These are phyloP conservation scores for Penicillium parvum DNA, from an alignment of 495 filamentous ascomycete species.

Conservation along the genomic window DNA sequence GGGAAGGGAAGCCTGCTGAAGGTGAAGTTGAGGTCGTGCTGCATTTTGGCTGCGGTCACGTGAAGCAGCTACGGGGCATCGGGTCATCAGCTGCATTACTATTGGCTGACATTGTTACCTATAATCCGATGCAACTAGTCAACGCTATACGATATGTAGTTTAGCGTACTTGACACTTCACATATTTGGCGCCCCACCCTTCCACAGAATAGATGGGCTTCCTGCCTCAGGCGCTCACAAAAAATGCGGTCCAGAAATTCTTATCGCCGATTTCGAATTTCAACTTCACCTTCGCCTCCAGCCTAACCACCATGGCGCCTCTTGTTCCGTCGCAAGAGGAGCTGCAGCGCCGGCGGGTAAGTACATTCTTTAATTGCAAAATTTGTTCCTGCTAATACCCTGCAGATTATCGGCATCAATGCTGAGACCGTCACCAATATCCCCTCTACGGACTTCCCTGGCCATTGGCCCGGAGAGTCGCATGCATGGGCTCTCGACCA, in stretches of 20 bases:
- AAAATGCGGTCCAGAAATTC: slow-evolving; percentile 36
- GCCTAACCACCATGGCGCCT: slow-evolving; percentile 42
- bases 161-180: slow-evolving; percentile 4
- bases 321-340: slow-evolving; percentile 46
- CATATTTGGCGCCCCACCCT: not conserved
- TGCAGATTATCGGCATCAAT: slow-evolving; percentile 78
- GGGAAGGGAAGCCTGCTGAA: slow-evolving; percentile 30
- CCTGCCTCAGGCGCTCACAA: slow-evolving; percentile 32
- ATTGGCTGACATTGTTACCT: slow-evolving; percentile 27
- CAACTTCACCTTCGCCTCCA: slow-evolving; percentile 17
- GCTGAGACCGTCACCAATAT: slow-evolving; percentile 84
- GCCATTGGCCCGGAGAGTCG: slow-evolving; percentile 86
- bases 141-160: not conserved
- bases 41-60: slow-evolving; percentile 42
- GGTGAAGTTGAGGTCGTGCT: slow-evolving; percentile 36
- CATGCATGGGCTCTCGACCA: slow-evolving; percentile 77
- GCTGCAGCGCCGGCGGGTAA: slow-evolving; percentile 47
- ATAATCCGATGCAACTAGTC: slow-evolving; percentile 14
- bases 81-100: slow-evolving; percentile 25
- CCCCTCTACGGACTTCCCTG: slow-evolving; percentile 83
- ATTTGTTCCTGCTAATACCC: slow-evolving; percentile 9
- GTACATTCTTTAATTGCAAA: not conserved
- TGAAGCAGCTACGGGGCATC: slow-evolving; percentile 39
- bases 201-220: slow-evolving; percentile 13
- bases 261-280: slow-evolving; percentile 37